phyloP scores from a whole-genome alignment of 176 grass and related monocot species.

The Miscanthus lutarioriparius region DNA sequence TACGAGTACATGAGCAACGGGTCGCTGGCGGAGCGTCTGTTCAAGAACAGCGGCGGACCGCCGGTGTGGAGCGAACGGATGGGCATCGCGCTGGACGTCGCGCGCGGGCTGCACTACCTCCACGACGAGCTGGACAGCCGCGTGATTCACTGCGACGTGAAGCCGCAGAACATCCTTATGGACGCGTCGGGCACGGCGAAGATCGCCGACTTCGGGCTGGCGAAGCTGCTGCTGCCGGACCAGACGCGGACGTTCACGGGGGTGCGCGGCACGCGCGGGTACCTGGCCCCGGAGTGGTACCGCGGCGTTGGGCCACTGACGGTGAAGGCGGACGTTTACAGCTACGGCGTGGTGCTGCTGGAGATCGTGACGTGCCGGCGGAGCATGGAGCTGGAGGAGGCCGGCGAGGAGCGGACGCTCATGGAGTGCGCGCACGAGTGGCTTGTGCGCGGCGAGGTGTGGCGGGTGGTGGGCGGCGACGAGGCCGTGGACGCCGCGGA shows the following conservation, averaged over 20 bases:
- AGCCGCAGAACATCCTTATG: conserved; percentile 63
- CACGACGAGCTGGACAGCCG: conserved; percentile 41
- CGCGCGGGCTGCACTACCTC: conserved; percentile 46
- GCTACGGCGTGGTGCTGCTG: conserved; percentile 60
- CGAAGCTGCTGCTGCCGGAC: conserved; percentile 46
- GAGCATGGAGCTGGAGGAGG: conserved; percentile 46
- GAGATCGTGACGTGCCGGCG: conserved; percentile 43
- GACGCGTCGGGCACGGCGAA: conserved; percentile 43
- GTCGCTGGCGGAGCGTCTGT: conserved; percentile 61
- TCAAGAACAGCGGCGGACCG: background rate
- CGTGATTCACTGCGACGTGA: conserved; percentile 64
- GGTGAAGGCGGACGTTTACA: conserved; percentile 59
- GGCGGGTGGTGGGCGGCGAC: background rate
- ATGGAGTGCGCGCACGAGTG: conserved; percentile 37
- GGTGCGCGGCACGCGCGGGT: conserved; percentile 49
- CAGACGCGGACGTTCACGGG: conserved; percentile 49
- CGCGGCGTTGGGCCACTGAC: conserved; percentile 27
- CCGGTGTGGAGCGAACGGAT: conserved; percentile 13
- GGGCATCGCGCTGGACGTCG: conserved; percentile 35
- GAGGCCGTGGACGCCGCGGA: conserved; percentile 10
- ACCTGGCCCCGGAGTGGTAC: conserved; percentile 57
- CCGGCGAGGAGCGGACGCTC: conserved; percentile 17
- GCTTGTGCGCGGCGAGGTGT: background rate
- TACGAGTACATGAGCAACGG: conserved; percentile 66
- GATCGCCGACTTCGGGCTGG: conserved; percentile 62